Conservation (phyloP, 1,284 basidiomycete species). For the Ustilago shanxiensis region DNA sequence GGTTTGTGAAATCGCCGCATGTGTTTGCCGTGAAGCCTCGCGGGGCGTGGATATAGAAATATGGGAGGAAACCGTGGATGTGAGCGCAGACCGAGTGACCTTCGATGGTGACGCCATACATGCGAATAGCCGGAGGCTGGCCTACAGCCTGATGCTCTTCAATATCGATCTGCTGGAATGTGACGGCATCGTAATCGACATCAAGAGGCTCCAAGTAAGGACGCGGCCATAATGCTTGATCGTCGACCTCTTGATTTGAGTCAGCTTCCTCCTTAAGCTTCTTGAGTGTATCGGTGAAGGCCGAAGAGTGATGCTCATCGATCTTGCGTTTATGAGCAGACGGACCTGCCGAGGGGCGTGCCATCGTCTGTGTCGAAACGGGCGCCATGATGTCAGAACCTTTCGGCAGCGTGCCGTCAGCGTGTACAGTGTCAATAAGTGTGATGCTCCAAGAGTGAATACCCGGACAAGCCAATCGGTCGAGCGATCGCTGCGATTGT, state of each 20-base stretch:
- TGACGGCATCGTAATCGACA: constrained; percentile 46
- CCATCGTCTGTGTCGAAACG: constrained; percentile 40
- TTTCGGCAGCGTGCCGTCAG: constrained; percentile 21
- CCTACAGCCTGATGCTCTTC: constrained; percentile 62
- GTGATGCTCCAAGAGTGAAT: neutral
- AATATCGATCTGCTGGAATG: constrained; percentile 69
- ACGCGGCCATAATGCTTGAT: constrained; percentile 57
- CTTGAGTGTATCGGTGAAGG: constrained; percentile 61
- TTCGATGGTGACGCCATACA: constrained; percentile 66
- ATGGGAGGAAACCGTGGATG: constrained; percentile 68
- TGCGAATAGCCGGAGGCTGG: constrained; percentile 63
- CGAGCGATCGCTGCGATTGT: neutral
- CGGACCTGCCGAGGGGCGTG: constrained; percentile 25
- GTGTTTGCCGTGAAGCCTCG: constrained; percentile 61
- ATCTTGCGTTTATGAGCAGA: constrained; percentile 50
- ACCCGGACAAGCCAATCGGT: neutral
- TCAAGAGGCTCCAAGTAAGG: constrained; percentile 55
- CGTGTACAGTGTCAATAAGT: neutral
- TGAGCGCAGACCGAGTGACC: constrained; percentile 68
- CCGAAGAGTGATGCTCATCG: constrained; percentile 48
- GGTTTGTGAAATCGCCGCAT: constrained; percentile 66
- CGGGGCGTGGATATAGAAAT: constrained; percentile 68
- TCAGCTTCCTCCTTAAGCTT: constrained; percentile 54
- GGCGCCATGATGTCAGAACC: constrained; percentile 41
- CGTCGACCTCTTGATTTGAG: constrained; percentile 49